These are phyloP conservation scores for Castanea crenata DNA, from an alignment of 306 rosid genomes.

Conservation along the genomic window DNA sequence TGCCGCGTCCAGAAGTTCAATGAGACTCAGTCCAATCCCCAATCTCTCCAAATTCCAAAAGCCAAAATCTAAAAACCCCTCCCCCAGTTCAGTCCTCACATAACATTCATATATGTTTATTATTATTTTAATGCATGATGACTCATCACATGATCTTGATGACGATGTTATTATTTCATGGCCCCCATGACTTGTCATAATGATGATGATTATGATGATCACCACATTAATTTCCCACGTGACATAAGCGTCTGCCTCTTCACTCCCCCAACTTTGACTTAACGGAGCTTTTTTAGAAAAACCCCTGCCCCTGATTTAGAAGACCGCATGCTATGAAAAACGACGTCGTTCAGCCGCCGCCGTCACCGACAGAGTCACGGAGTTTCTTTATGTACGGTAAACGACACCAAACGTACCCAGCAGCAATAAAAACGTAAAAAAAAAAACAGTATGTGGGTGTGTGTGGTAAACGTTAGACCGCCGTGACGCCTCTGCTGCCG, in stretches of 20 bases:
- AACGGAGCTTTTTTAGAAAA: background rate
- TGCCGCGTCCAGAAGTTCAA: background rate
- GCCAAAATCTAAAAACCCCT: no score
- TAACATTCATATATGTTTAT: background rate
- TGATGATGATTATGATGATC: background rate
- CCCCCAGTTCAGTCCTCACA: no score
- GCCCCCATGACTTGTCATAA: background rate
- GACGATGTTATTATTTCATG: background rate
- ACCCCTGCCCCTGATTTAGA: background rate
- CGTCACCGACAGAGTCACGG: slow-evolving; percentile 32
- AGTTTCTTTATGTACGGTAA: slow-evolving; percentile 17
- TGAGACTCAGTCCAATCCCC: no score
- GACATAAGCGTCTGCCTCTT: background rate
- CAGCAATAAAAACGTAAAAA: background rate
- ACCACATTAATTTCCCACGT: background rate
- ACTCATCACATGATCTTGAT: background rate
- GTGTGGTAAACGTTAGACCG: slow-evolving; percentile 22
- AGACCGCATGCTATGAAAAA: background rate
- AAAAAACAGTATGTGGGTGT: background rate
- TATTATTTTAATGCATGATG: background rate
- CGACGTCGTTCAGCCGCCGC: slow-evolving; percentile 32
- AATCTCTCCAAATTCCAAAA: no score
- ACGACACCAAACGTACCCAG: background rate
- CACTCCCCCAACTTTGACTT: background rate
- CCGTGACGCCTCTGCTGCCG: slow-evolving; percentile 52